phyloP scores from a whole-genome alignment of 164 flowering plant genomes.

The Euptelea pleiosperma region DNA sequence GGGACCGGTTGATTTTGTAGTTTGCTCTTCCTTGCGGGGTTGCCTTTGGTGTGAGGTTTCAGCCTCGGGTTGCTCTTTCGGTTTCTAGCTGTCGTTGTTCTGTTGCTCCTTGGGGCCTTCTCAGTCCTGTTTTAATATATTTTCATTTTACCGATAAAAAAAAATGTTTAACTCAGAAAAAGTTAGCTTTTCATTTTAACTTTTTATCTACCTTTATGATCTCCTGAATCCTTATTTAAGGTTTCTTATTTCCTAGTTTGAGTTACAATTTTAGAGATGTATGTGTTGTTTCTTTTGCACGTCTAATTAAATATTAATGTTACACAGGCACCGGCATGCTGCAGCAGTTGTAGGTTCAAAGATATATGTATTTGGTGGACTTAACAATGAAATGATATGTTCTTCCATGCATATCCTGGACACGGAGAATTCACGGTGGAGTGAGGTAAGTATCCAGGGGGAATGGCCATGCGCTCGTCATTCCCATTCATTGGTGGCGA shows the following conservation, averaged over 20 bases:
- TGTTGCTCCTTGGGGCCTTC: no score
- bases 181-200: background rate
- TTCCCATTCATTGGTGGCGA: conserved; percentile 79
- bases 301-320: conserved; percentile 7
- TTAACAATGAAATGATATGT: conserved; percentile 46
- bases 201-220: background rate
- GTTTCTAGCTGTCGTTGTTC: no score
- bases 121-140: no score
- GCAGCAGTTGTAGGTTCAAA: conserved; percentile 72
- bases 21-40: no score
- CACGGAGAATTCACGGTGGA: conserved; percentile 53
- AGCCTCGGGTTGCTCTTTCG: no score
- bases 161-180: no score
- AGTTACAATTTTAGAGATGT: background rate
- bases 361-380: conserved; percentile 84
- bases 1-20: no score
- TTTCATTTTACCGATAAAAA: no score
- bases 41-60: no score
- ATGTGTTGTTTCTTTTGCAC: background rate
- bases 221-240: background rate
- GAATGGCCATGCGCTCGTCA: conserved; percentile 83
- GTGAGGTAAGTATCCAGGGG: conserved; percentile 46
- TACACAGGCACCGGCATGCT: conserved; percentile 91
- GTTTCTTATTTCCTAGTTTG: background rate
- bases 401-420: conserved; percentile 68